phyloP scores from a whole-genome alignment of 495 filamentous ascomycete genomes.

The Xylaria grammica region DNA sequence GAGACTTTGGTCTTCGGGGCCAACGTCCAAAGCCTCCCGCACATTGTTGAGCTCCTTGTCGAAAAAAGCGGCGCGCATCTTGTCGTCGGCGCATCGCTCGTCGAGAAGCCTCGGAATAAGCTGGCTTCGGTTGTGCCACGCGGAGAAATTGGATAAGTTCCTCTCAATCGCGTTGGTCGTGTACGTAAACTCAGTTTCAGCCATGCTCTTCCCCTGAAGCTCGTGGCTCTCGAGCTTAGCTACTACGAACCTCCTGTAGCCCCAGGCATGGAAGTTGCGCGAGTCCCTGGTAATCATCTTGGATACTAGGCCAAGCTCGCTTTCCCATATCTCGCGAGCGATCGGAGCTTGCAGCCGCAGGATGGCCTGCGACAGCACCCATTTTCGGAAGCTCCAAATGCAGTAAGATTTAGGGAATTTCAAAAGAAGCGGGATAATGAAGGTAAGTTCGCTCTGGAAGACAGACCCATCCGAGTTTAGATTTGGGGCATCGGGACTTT shows the following conservation, averaged over 20 bases:
- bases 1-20: constrained; percentile 87
- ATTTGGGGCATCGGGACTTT: constrained; percentile 50
- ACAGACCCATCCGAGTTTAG: constrained; percentile 61
- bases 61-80: constrained; percentile 68
- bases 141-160: constrained; percentile 93
- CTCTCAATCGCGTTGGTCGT: constrained; percentile 82
- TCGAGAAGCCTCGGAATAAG: constrained; percentile 77
- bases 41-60: constrained; percentile 79
- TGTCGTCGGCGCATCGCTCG: constrained; percentile 66
- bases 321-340: constrained; percentile 75
- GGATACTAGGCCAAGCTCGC: constrained; percentile 77
- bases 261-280: constrained; percentile 97
- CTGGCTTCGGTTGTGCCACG: constrained; percentile 89
- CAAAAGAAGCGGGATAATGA: constrained; percentile 81
- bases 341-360: constrained; percentile 57
- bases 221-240: constrained; percentile 65
- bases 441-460: constrained; percentile 69
- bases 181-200: constrained; percentile 86
- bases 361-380: constrained; percentile 78
- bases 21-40: constrained; percentile 78
- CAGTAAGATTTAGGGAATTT: constrained; percentile 97
- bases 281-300: constrained; percentile 88
- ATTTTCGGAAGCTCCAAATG: constrained; percentile 96
- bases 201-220: constrained; percentile 62
- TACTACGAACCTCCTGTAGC: constrained; percentile 81